These are phyloP conservation scores for Sphagnurus paluster DNA, from an alignment of 1,284 basidiomycete genomes.

Conservation along the genomic window DNA sequence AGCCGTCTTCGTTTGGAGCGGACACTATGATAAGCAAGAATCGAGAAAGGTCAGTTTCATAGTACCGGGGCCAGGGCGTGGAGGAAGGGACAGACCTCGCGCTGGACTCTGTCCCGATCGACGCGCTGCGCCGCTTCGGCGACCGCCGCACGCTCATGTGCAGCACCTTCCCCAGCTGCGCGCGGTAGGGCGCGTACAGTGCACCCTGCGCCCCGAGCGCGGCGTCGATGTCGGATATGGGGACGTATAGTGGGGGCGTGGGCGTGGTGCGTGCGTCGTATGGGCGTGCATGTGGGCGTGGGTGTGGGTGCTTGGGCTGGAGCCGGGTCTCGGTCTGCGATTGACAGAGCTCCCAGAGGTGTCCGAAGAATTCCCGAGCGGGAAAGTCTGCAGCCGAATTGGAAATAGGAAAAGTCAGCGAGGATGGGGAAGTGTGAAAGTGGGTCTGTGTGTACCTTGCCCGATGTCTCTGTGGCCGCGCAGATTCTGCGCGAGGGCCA, in stretches of 20 bases:
- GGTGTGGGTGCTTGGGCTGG: too few species aligned
- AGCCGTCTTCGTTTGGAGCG: constrained; percentile 45
- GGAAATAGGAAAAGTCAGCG: background rate
- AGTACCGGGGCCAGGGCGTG: background rate
- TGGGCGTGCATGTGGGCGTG: too few species aligned
- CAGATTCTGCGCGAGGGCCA: constrained; percentile 45
- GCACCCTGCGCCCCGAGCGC: constrained; percentile 30
- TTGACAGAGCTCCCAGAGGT: constrained; percentile 43
- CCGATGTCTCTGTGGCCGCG: constrained; percentile 49
- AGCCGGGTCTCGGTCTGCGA: constrained; percentile 33
- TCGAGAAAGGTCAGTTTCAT: constrained; percentile 1
- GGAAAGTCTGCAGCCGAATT: constrained; percentile 68
- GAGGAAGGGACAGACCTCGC: constrained; percentile 29
- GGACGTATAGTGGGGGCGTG: too few species aligned
- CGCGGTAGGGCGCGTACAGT: constrained; percentile 31
- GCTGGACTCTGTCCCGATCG: constrained; percentile 33
- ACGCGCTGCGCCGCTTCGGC: constrained; percentile 38
- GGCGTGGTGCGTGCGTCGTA: too few species aligned
- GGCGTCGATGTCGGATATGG: constrained; percentile 30
- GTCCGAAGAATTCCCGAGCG: constrained; percentile 48
- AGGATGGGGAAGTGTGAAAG: background rate
- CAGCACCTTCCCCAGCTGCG: constrained; percentile 35
- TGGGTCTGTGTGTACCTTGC: constrained; percentile 41
- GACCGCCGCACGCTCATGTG: constrained; percentile 41
- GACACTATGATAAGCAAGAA: constrained; percentile 21